A percentile compares a stretch with the other conserved stretches of the same genome.
Evolutionary conservation across 1,284 basidiomycete genomes (phyloP).

Genomic region (Tremellales sp.): DNA sequence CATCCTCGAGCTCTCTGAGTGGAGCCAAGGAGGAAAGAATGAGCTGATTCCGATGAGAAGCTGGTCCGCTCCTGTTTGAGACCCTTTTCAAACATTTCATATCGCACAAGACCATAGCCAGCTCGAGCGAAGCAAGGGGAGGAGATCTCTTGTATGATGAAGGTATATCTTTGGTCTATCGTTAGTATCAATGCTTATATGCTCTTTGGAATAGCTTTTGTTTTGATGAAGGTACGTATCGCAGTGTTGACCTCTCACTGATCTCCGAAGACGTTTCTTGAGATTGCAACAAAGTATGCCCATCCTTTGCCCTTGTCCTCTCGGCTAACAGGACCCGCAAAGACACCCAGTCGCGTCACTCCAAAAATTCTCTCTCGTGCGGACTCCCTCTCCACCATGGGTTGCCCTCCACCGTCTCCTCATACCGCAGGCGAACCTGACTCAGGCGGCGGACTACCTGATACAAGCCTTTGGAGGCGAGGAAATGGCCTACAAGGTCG

Average conservation of each 20-base stretch:
- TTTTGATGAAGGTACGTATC: constrained; percentile 64
- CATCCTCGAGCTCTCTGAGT: background rate
- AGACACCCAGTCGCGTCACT: constrained; percentile 78
- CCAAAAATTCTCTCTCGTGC: constrained; percentile 78
- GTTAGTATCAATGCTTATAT: constrained; percentile 10
- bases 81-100: constrained; percentile 80
- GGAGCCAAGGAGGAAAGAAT: background rate
- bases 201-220: constrained; percentile 56
- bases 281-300: constrained; percentile 49
- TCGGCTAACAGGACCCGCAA: constrained; percentile 10
- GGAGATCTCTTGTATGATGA: constrained; percentile 78
- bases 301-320: background rate
- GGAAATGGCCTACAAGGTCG: constrained; percentile 64
- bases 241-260: background rate
- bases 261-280: constrained; percentile 56
- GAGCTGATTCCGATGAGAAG: constrained; percentile 14
- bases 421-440: constrained; percentile 62
- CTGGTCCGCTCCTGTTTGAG: constrained; percentile 68
- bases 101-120: constrained; percentile 48
- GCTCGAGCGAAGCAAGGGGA: constrained; percentile 18
- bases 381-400: constrained; percentile 84
- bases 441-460: constrained; percentile 71
- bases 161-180: constrained; percentile 42
- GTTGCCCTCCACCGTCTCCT: constrained; percentile 71
- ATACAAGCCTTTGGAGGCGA: constrained; percentile 81